Base-by-base conservation (phyloP, 768 basidiomycete genomes). In the Phylloporus rhodoxanthus region DNA sequence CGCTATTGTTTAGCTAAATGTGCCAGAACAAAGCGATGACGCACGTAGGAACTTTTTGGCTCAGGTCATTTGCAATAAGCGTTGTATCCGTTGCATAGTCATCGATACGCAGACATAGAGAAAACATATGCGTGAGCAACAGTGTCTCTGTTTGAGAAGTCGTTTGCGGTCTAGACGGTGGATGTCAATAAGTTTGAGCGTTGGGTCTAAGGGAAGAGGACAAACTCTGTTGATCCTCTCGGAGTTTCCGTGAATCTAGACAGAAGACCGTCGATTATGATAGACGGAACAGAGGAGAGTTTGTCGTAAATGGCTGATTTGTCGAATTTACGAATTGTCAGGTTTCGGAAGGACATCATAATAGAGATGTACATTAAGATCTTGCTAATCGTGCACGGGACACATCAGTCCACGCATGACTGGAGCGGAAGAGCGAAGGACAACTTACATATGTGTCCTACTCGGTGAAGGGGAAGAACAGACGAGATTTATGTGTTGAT, bases 201-300 rank as follows among this genome's bases (percentile, higher is more conserved):
- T 1, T 11, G 6, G n/a, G 25, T 0, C 21, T 1, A 5, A 29
- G 14, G 30, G 14, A 29, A 40, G 37, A 48, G 23, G 36, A 19
- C 79, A 38, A 53, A 90, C 87, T 75, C 75, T 15, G 78, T 79
- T 4, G 83, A 81, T 8, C 79, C 85, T 57, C 87, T 72, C 3
- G 82, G 68, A 0, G 71, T 76, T 68, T 96, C 91, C 0, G 92
- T 84, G 68, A 95, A 98, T 46, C 89, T 74, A 4, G 82, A 73
- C 21, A 92, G 58, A 19, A 96, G 71, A 5, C 85, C 80, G 44
- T 94, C 89, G 19, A 91, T 58, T 9, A 95, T 72, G 40, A 81
- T 70, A 13, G 69, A 69, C 3, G 91, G 85, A 1, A 89, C 73
- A 3, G 69, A 66, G 1, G 73, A 58, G 49, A 95, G 69, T 50